Evolutionary conservation across 1,139 yeast species (phyloP).

Genomic region (Blastobotrys indianensis): DNA sequence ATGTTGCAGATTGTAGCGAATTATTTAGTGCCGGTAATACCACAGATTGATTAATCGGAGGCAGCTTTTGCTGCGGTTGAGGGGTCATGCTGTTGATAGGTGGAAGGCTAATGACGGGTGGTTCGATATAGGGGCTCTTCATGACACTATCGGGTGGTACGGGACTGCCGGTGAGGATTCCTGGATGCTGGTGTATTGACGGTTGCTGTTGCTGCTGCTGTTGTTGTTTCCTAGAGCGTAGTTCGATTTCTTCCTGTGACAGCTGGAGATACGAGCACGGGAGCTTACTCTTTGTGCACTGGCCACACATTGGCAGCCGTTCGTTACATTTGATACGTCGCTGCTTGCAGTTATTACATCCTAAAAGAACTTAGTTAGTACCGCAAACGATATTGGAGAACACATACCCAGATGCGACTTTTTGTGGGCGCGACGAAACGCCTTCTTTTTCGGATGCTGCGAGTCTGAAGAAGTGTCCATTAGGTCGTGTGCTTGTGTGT

Average conservation of each 20-base stretch:
- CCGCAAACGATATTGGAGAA: background rate
- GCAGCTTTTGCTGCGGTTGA: constrained; percentile 4
- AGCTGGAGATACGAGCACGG: constrained; percentile 28
- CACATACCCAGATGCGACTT: constrained; percentile 46
- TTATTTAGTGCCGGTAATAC: constrained; percentile 13
- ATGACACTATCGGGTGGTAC: too few relatives aligned
- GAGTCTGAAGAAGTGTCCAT: too few relatives aligned
- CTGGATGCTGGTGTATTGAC: background rate
- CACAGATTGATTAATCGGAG: constrained; percentile 12
- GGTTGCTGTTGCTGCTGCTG: constrained; percentile 7
- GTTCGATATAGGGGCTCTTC: background rate
- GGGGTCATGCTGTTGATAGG: constrained; percentile 2
- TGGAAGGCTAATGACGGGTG: constrained; percentile 10
- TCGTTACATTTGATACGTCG: constrained; percentile 67
- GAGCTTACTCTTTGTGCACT: constrained; percentile 52
- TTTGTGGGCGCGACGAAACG: constrained; percentile 49
- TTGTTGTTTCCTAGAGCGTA: constrained; percentile 9
- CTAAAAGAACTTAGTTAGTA: too few relatives aligned
- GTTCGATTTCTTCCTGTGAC: constrained; percentile 24
- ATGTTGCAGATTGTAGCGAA: constrained; percentile 1
- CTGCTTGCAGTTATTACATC: constrained; percentile 62
- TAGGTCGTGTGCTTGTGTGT: too few relatives aligned
- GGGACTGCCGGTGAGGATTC: too few relatives aligned
- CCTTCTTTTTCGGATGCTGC: constrained; percentile 8
- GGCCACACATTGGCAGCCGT: constrained; percentile 53